These are phyloP conservation scores for Botryobasidium botryosum DNA, from an alignment of 768 basidiomycete genomes.

Conservation along the genomic window DNA sequence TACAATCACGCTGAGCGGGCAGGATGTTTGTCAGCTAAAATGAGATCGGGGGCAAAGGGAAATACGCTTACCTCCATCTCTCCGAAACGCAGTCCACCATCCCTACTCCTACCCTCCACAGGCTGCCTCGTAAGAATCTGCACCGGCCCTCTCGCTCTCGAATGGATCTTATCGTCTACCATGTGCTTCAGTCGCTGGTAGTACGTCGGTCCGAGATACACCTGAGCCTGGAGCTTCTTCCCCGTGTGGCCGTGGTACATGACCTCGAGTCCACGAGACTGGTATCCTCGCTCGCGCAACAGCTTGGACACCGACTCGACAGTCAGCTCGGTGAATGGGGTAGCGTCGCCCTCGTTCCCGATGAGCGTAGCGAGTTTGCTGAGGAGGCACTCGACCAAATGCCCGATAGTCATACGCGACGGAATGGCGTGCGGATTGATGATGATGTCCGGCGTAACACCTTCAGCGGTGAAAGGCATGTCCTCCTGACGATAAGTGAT, in stretches of 20 bases:
- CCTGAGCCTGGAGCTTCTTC: conserved; percentile 92
- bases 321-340: conserved; percentile 95
- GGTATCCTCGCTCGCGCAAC: conserved; percentile 80
- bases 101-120: conserved; percentile 95
- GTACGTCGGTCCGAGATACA: conserved; percentile 97
- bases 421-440: conserved; percentile 99
- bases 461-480: conserved; percentile 97
- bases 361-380: conserved; percentile 93
- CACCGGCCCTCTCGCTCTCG: conserved; percentile 89
- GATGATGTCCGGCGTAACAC: conserved; percentile 90
- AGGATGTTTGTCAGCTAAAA: neutral
- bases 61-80: conserved; percentile 66
- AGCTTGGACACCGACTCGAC: conserved; percentile 95
- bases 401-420: conserved; percentile 99
- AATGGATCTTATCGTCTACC: conserved; percentile 99
- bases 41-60: neutral
- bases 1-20: conserved; percentile 64
- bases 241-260: conserved; percentile 99
- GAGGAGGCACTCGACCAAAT: conserved; percentile 94
- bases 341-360: conserved; percentile 95
- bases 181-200: conserved; percentile 99
- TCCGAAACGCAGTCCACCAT: conserved; percentile 97
- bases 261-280: conserved; percentile 90
- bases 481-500: conserved; percentile 99
- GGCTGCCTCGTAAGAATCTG: conserved; percentile 96